Evolutionary conservation across 2,329 filamentous ascomycete genomes (phyloP).

Genomic region (Talaromyces rugulosus): DNA sequence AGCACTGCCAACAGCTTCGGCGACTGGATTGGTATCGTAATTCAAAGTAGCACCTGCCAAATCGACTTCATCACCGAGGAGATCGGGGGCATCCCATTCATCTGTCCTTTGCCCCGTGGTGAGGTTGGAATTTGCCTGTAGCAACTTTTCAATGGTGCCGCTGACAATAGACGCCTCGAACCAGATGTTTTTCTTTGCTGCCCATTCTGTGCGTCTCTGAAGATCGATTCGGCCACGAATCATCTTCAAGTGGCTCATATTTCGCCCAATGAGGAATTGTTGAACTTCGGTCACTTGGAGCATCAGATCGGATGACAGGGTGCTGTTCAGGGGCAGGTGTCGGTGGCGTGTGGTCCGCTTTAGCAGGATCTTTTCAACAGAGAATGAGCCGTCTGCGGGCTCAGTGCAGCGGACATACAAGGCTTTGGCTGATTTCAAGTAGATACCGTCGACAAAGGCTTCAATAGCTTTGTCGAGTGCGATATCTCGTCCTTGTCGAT

Average conservation of each 20-base stretch:
- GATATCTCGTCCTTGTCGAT: slow-evolving; percentile 17
- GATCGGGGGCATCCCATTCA: slow-evolving; percentile 26
- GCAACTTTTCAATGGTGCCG: slow-evolving; percentile 27
- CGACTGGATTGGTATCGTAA: slow-evolving; percentile 15
- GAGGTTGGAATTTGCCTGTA: slow-evolving; percentile 29
- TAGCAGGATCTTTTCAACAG: slow-evolving; percentile 31
- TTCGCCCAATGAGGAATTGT: slow-evolving; percentile 26
- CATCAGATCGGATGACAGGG: slow-evolving; percentile 20
- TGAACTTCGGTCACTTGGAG: slow-evolving; percentile 38
- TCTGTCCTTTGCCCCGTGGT: slow-evolving; percentile 31
- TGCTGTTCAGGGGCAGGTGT: slow-evolving; percentile 14
- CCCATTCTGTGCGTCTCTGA: neutral
- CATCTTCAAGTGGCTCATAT: slow-evolving; percentile 18
- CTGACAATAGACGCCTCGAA: slow-evolving; percentile 38
- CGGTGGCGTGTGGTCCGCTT: slow-evolving; percentile 31
- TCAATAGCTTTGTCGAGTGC: slow-evolving; percentile 26
- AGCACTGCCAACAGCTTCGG: slow-evolving; percentile 22
- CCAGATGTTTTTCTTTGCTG: slow-evolving; percentile 19
- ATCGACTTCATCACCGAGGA: slow-evolving; percentile 25
- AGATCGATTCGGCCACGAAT: slow-evolving; percentile 24
- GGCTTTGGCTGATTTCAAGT: slow-evolving; percentile 24
- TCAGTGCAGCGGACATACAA: slow-evolving; percentile 26
- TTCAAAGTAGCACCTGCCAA: slow-evolving; percentile 12
- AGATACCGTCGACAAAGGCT: slow-evolving; percentile 30
- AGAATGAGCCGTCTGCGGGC: slow-evolving; percentile 20